Percentiles rank a stretch among this genome's conserved stretches.
Evolutionary conservation across 83 land plant genomes (phyloP).

Genomic region (Larix sibirica): DNA sequence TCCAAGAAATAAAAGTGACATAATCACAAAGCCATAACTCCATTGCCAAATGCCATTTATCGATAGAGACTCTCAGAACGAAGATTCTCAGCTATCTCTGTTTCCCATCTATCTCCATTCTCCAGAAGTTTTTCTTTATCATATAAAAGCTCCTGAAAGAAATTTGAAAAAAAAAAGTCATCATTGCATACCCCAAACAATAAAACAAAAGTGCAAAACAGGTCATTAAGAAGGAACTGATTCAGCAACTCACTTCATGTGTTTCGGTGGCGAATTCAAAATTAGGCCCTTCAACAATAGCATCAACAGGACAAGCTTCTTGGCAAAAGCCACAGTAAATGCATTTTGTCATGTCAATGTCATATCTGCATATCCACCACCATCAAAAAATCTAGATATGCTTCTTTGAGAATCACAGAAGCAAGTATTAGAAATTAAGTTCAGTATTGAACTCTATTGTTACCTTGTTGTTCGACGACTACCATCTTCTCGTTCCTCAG

Average conservation of each 20-base stretch:
- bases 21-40: too few relatives aligned
- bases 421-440: background rate
- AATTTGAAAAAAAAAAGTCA: slow-evolving; percentile 9
- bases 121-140: slow-evolving; percentile 99
- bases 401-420: background rate
- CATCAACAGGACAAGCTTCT: slow-evolving; percentile 99
- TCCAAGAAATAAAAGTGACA: too few relatives aligned
- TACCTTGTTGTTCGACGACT: slow-evolving; percentile 98
- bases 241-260: slow-evolving; percentile 77
- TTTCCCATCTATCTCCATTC: slow-evolving; percentile 99
- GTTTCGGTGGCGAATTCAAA: slow-evolving; percentile 99
- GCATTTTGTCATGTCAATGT: slow-evolving; percentile 99
- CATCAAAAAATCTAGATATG: background rate
- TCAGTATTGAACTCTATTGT: background rate
- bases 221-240: background rate
- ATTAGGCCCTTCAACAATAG: slow-evolving; percentile 99
- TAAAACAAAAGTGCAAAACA: slow-evolving; percentile 11
- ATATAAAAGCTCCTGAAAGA: slow-evolving; percentile 86
- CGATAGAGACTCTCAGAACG: slow-evolving; percentile 96
- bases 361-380: slow-evolving; percentile 69
- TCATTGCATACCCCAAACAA: background rate
- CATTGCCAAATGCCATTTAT: slow-evolving; percentile 15
- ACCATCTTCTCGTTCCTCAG: slow-evolving; percentile 99
- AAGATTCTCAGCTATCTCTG: slow-evolving; percentile 98
- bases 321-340: slow-evolving; percentile 99